These are phyloP conservation scores for Pyronema domesticum DNA, from an alignment of 495 filamentous ascomycete species.

Conservation along the genomic window DNA sequence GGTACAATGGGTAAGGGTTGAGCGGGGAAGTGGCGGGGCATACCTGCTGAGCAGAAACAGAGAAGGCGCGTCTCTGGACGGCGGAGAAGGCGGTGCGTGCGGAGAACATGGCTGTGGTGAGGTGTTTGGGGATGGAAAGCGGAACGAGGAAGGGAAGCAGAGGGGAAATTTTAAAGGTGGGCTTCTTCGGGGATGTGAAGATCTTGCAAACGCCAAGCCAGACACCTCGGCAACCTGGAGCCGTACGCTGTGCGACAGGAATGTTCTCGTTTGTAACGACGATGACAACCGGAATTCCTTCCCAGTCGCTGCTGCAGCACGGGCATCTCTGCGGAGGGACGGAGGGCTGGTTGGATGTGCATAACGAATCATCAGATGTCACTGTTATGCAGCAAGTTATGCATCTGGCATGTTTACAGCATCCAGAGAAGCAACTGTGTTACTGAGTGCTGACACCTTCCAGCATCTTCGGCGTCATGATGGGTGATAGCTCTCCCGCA, in stretches of 20 bases:
- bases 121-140: neutral
- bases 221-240: neutral
- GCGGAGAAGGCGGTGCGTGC: conserved; percentile 51
- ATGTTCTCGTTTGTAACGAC: neutral
- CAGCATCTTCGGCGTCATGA: no score
- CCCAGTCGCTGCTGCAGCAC: no score
- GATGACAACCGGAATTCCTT: neutral
- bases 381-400: no score
- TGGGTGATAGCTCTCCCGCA: neutral
- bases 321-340: no score
- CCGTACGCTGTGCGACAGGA: neutral
- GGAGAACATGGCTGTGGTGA: conserved; percentile 49
- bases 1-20: conserved; percentile 11
- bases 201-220: conserved; percentile 4
- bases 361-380: no score
- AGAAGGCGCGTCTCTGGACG: conserved; percentile 81
- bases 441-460: no score
- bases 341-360: no score
- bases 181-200: conserved; percentile 1
- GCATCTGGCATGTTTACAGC: no score
- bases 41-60: conserved; percentile 79
- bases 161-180: conserved; percentile 3
- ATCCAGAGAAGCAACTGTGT: no score
- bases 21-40: conserved; percentile 16
- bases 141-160: conserved; percentile 1